A percentile compares a stretch with the other conserved stretches of the same genome.
Conservation (phyloP, 176 grass and related monocot species). For the Carex cristatella region DNA sequence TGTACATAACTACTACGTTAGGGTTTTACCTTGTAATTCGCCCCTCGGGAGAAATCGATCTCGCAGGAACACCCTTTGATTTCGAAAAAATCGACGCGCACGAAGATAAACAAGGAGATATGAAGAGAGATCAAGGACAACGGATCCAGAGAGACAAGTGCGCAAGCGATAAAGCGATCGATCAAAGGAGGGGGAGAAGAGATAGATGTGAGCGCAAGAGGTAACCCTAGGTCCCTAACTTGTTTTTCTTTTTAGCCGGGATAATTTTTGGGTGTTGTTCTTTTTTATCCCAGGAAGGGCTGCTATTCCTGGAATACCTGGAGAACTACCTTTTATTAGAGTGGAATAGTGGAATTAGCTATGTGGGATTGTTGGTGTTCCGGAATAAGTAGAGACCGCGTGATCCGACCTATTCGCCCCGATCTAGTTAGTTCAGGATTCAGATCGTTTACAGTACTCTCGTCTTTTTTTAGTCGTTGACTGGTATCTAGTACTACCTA, state of each 20-base stretch:
- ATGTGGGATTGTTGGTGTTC: background rate
- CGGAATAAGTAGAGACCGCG: background rate
- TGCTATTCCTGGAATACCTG: conserved; percentile 13
- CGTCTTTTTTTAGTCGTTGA: background rate
- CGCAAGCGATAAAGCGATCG: background rate
- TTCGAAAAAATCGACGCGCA: background rate
- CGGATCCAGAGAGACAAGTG: background rate
- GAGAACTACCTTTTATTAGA: background rate
- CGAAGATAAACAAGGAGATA: background rate
- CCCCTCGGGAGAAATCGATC: conserved; percentile 2
- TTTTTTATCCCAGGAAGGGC: background rate
- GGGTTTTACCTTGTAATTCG: conserved; percentile 19
- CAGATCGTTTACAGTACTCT: background rate
- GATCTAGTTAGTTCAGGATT: background rate
- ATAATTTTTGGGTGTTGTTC: background rate
- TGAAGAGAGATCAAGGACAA: conserved; percentile 6
- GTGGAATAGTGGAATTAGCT: background rate
- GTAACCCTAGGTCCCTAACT: conserved; percentile 17
- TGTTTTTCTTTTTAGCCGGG: background rate
- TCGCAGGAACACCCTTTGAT: background rate
- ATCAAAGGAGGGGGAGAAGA: background rate
- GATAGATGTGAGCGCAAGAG: conserved; percentile 18
- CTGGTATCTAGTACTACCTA: background rate
- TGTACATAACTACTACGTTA: background rate
- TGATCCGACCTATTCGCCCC: background rate